phyloP scores from a whole-genome alignment of 2,329 filamentous ascomycete genomes.

The Xenosphaeropsis pyriputrescens region DNA sequence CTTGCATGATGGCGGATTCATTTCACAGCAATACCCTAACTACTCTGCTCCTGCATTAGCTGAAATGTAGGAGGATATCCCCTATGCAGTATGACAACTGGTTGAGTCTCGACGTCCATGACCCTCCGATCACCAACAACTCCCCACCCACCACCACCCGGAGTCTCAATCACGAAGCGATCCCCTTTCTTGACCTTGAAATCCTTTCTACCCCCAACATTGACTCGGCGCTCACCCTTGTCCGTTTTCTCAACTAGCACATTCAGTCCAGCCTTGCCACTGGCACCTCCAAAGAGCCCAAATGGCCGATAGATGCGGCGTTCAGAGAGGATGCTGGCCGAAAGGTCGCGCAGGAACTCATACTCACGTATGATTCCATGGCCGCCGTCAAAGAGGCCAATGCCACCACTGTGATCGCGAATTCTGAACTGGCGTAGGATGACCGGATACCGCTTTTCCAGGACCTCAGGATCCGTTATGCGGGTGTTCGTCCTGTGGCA shows the following conservation, averaged over 20 bases:
- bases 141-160: no score
- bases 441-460: constrained; percentile 63
- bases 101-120: no score
- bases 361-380: constrained; percentile 43
- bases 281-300: constrained; percentile 66
- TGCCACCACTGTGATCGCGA: constrained; percentile 43
- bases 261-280: constrained; percentile 65
- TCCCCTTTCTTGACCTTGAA: constrained; percentile 8
- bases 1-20: no score
- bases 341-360: constrained; percentile 60
- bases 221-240: constrained; percentile 8
- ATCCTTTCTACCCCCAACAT: constrained; percentile 9
- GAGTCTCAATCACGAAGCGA: no score
- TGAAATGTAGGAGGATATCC: no score
- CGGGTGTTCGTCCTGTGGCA: constrained; percentile 77
- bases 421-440: constrained; percentile 55
- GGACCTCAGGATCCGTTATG: constrained; percentile 59
- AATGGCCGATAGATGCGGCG: constrained; percentile 64
- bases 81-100: no score
- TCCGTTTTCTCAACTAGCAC: constrained; percentile 52
- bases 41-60: no score
- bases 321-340: constrained; percentile 64
- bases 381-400: constrained; percentile 24
- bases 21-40: no score
- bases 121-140: no score